Conservation (phyloP, 1,139 yeast genomes). For the Magnusiomyces magnusii region DNA sequence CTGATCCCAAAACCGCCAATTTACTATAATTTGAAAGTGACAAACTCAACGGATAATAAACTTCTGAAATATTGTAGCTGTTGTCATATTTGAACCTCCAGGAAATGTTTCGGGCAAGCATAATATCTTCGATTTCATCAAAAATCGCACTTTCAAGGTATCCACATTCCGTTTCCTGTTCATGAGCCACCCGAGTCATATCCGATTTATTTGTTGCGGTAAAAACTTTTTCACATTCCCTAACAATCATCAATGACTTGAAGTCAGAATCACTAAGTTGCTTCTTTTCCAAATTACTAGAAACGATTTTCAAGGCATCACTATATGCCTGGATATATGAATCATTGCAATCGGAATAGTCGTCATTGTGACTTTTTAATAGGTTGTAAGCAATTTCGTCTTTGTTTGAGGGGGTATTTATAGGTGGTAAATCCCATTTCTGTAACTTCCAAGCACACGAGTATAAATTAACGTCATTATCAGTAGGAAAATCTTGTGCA, state of each 20-base stretch:
- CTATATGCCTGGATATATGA: slow-evolving; percentile 7
- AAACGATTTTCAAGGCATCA: background rate
- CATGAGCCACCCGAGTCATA: background rate
- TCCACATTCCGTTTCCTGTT: background rate
- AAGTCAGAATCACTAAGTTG: background rate
- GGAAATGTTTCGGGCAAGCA: slow-evolving; percentile 21
- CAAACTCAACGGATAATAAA: slow-evolving; percentile 3
- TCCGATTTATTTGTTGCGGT: slow-evolving; percentile 4
- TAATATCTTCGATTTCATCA: slow-evolving; percentile 19
- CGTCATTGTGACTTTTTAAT: slow-evolving; percentile 7
- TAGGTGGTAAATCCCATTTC: slow-evolving; percentile 54
- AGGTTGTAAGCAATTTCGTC: slow-evolving; percentile 41
- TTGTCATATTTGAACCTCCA: slow-evolving; percentile 18
- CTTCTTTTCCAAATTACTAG: background rate
- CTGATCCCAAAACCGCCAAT: background rate
- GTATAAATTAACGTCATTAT: slow-evolving; percentile 8
- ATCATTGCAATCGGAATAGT: background rate
- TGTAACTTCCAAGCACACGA: slow-evolving; percentile 52
- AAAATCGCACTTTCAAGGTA: slow-evolving; percentile 5
- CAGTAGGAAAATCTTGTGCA: slow-evolving; percentile 7
- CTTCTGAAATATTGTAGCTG: slow-evolving; percentile 7
- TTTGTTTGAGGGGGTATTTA: slow-evolving; percentile 32
- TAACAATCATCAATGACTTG: slow-evolving; percentile 10
- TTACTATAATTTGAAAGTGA: slow-evolving; percentile 3
- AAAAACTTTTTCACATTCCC: slow-evolving; percentile 12